Conservation (phyloP, 768 basidiomycete species). For the Rhizopogon rudus region DNA sequence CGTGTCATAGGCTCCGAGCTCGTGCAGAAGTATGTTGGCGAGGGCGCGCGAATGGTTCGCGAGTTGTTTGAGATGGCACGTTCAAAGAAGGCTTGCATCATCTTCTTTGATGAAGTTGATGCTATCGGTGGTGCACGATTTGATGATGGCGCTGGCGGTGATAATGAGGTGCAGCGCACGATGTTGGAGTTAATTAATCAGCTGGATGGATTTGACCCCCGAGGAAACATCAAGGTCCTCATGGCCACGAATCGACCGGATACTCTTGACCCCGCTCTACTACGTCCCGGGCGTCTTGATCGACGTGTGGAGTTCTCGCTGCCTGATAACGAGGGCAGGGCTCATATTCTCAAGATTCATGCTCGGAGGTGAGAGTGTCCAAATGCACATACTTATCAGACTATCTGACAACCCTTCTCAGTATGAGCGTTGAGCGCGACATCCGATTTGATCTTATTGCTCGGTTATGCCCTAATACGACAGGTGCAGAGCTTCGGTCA, state of each 20-base stretch:
- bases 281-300: conserved; percentile 94
- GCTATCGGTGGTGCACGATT: conserved; percentile 98
- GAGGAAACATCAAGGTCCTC: conserved; percentile 99
- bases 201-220: conserved; percentile 94
- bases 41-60: conserved; percentile 97
- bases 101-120: conserved; percentile 99
- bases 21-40: conserved; percentile 99
- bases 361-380: conserved; percentile 70
- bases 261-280: conserved; percentile 92
- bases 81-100: conserved; percentile 98
- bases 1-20: conserved; percentile 98
- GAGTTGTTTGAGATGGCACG: conserved; percentile 99
- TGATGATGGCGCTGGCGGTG: conserved; percentile 97
- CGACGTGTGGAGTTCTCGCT: conserved; percentile 95
- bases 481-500: conserved; percentile 95
- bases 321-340: conserved; percentile 93
- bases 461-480: conserved; percentile 94
- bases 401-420: conserved; percentile 23
- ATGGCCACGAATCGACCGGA: conserved; percentile 99
- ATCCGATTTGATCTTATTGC: conserved; percentile 98
- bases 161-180: conserved; percentile 98
- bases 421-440: conserved; percentile 96
- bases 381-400: not conserved
- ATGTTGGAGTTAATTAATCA: conserved; percentile 99
- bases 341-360: conserved; percentile 95